Evolutionary conservation across 129 eudicot genomes (phyloP).

Genomic region (Ambrosia artemisiifolia): DNA sequence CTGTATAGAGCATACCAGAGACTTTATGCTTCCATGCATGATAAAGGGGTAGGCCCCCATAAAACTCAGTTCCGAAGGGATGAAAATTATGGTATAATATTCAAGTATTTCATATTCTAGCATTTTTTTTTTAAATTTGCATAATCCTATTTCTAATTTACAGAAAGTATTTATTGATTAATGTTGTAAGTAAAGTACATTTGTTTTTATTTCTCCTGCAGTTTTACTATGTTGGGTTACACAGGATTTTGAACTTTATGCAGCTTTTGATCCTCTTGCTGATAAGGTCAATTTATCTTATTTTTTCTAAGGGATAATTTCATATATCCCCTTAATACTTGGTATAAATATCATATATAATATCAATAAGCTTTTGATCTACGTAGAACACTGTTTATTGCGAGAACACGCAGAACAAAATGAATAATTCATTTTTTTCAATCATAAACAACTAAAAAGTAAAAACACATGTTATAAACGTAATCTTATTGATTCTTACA

Average conservation of each 20-base stretch:
- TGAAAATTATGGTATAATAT: constrained; percentile 68
- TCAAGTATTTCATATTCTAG: background rate
- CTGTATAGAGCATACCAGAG: constrained; percentile 85
- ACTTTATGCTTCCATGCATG: constrained; percentile 88
- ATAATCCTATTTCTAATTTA: background rate
- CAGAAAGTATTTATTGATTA: background rate
- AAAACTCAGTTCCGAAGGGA: constrained; percentile 97
- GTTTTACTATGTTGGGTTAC: constrained; percentile 98
- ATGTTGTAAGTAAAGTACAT: background rate
- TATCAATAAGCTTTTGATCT: too few species aligned
- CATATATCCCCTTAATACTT: background rate
- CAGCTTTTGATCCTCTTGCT: constrained; percentile 98
- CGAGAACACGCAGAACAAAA: too few species aligned
- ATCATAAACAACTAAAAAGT: too few species aligned
- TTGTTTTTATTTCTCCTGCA: constrained; percentile 27
- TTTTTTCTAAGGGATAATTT: background rate
- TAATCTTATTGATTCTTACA: too few species aligned
- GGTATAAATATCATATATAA: background rate
- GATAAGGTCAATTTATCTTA: constrained; percentile 77
- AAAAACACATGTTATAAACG: too few species aligned
- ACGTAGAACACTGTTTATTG: too few species aligned
- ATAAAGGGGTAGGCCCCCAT: constrained; percentile 75
- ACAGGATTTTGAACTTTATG: constrained; percentile 92
- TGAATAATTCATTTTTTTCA: too few species aligned
- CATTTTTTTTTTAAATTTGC: background rate